Evolutionary conservation across 306 rosid genomes (phyloP), one percentile per base, ranked within the genome.

Genomic region (Cicer chorassanicum): DNA sequence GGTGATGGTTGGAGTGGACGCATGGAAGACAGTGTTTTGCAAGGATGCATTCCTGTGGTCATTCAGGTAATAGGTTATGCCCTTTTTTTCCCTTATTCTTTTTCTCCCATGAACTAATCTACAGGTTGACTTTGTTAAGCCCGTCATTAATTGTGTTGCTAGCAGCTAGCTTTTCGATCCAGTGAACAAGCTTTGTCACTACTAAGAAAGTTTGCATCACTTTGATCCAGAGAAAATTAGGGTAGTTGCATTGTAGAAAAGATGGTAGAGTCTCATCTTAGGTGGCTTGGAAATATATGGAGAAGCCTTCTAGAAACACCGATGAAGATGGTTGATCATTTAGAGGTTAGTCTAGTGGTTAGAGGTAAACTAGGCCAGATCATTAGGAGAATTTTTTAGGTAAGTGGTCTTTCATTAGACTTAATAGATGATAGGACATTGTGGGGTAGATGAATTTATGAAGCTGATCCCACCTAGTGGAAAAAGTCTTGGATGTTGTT

Each of bases 1-100:
- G 96, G 96, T 36, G 98, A 93, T 81, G 98, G 96, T 69, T 93
- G 98, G 98, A 93, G 98, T 62, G 98, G 96, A 39, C 96, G 92
- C 46, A 85, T 93, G 96, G 96, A 93, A 81, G 98, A 93, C 65
- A 89, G 95, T 81, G 81, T 93, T 76, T 83, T 93, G 86, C 91
- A 93, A 81, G 98, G 98, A 39, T 93, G 98, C 91, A 87, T 93
- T 75, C 98, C 98, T 9, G 95, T 93, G 50, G 79, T 89, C 81
- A 84, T 93, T 87, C 98, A 93, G 96, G 96, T 93, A 82, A 6
- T 50, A 19, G 19, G 18, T 12, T 43, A 60, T 44, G 38, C 59
- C 48, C 54, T 40, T 70, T 16, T n/a, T 70, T 46, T 13, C 29
- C 9, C 8, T 14, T 18, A 18, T 14, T 6, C 2, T 50, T 43